phyloP scores from a whole-genome alignment of 805 yeast species.

The Lipomyces chichibuensis region DNA sequence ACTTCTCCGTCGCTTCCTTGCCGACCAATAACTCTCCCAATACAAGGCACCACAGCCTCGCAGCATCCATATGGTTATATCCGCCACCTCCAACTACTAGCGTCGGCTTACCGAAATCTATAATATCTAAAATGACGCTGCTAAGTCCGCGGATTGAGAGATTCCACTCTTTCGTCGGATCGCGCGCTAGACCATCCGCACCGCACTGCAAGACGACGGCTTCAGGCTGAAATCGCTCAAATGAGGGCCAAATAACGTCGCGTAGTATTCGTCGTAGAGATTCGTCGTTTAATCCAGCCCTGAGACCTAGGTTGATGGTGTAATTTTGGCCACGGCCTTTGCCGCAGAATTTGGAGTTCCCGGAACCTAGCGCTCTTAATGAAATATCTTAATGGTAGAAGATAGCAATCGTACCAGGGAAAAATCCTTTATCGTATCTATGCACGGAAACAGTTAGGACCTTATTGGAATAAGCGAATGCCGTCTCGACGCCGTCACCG shows the following conservation, averaged over 20 bases:
- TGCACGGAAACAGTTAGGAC: constrained; percentile 69
- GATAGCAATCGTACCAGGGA: constrained; percentile 55
- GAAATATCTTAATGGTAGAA: background rate
- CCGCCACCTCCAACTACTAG: constrained; percentile 79
- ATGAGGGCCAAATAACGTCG: constrained; percentile 51
- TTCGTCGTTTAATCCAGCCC: constrained; percentile 58
- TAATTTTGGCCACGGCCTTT: constrained; percentile 47
- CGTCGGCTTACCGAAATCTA: constrained; percentile 45
- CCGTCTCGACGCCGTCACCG: constrained; percentile 77
- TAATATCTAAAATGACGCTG: constrained; percentile 42
- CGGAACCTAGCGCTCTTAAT: constrained; percentile 47
- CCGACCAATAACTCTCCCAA: constrained; percentile 15
- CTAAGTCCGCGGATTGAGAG: constrained; percentile 58
- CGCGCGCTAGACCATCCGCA: constrained; percentile 72
- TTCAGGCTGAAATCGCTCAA: constrained; percentile 51
- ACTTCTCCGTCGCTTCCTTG: constrained; percentile 5
- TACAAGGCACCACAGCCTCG: constrained; percentile 61
- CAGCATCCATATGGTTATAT: constrained; percentile 62
- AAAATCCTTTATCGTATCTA: constrained; percentile 66
- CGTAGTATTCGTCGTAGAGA: constrained; percentile 47
- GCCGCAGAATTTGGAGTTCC: constrained; percentile 49
- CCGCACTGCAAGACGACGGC: constrained; percentile 70
- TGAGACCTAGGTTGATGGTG: constrained; percentile 59
- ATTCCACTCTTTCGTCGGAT: constrained; percentile 70
- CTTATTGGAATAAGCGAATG: constrained; percentile 58